Base-by-base conservation (phyloP, 306 rosid species). In the Begonia masoniana region DNA sequence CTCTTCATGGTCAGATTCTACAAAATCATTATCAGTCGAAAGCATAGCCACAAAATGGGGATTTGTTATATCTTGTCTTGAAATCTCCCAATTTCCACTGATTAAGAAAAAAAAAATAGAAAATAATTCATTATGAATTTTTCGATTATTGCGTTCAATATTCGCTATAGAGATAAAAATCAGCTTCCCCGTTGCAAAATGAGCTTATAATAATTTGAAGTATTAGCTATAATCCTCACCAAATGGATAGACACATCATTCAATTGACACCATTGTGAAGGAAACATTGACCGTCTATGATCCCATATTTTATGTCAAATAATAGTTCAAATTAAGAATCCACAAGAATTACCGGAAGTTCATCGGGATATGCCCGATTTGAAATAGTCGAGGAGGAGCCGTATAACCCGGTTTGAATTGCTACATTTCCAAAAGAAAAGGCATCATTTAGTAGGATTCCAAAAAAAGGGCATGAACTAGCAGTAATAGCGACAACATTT, bases 71-170 rank as follows among this genome's bases (percentile, higher is more conserved):
- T 82, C 84, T 62, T 95, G 81, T 68, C 96, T 69, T 2, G 93
- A 63, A 59, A 81, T 78, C 76, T 92, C 99, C 99, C 99, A 86
- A 64, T 92, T 83, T 62, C 96, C 96, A 75, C 99, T 92, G 71
- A 65, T 15, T 76, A 47, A 42, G 41, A 49, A 62, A 70, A 52
- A 61, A 52, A 57, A 13, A 43, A 10, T 67, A 24, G 3, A 5
- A n/a, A 50, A 50, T 4, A 50, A 50, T 10, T 10, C 4, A 14
- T 9, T 15, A n/a, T 1, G 1, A 17, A 17, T 17, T 17, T 17
- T 17, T 17, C 19, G 7, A 31, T 31, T 31, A 31, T 31, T 7
- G 39, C 9, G 9, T 31, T 31, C 39, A 31, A 31, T 5, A 31
- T 31, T 31, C 8, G 9, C 39, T 3, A 31, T 31, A 31, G 39